phyloP scores from a whole-genome alignment of 352 stramenopile genomes.

The Globisporangium paddicum region DNA sequence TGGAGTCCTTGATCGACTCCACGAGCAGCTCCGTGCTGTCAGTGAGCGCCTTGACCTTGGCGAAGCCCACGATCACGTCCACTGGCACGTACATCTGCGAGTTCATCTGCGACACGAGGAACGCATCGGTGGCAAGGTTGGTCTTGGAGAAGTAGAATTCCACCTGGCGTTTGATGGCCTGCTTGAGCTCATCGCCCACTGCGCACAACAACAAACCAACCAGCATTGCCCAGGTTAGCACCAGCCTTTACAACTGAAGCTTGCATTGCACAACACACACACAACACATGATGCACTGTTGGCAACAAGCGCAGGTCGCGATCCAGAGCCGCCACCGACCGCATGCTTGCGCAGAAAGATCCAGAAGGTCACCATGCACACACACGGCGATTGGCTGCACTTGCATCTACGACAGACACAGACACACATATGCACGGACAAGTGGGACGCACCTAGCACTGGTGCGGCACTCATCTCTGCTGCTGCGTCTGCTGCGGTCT shows the following conservation, averaged over 20 bases:
- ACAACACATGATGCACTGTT: neutral
- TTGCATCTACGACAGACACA: neutral
- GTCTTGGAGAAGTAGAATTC: conserved; percentile 91
- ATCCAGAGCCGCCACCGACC: neutral
- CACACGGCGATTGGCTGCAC: neutral
- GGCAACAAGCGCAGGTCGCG: neutral
- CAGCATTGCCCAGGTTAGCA: neutral
- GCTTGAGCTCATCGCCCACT: conserved; percentile 68
- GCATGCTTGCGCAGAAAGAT: neutral
- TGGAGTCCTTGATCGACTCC: conserved; percentile 66
- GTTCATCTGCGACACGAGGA: conserved; percentile 89
- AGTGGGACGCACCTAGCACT: conserved; percentile 7
- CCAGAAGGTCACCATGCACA: neutral
- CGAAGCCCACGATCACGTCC: conserved; percentile 77
- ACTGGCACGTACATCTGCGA: conserved; percentile 82
- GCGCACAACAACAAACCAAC: neutral
- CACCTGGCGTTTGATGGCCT: conserved; percentile 82
- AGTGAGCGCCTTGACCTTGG: conserved; percentile 85
- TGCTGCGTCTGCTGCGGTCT: conserved; percentile 4
- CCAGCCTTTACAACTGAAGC: neutral
- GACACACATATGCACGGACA: neutral
- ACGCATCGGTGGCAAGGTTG: conserved; percentile 85
- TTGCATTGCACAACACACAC: neutral
- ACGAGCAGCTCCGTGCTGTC: conserved; percentile 54
- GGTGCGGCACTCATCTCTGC: conserved; percentile 14